These are phyloP conservation scores for Phaeoacremonium minimum DNA, from an alignment of 2,329 filamentous ascomycete species.

Conservation along the genomic window DNA sequence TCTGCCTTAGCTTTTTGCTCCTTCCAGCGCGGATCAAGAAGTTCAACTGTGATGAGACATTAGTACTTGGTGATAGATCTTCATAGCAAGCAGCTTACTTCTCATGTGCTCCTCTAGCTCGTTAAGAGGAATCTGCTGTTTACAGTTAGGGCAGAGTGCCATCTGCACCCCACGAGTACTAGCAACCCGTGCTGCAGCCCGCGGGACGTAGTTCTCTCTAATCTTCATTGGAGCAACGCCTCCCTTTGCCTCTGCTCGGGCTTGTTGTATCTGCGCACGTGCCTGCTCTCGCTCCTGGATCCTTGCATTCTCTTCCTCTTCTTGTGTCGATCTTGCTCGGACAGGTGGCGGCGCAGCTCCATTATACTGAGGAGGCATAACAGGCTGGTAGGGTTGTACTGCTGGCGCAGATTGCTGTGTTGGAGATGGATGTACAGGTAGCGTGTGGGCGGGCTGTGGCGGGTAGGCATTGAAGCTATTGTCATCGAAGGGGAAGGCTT, in stretches of 20 bases:
- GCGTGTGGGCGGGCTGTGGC: constrained; percentile 29
- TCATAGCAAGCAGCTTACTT: too few species aligned
- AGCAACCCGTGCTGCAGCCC: constrained; percentile 68
- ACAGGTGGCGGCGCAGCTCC: constrained; percentile 32
- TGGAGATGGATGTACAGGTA: constrained; percentile 39
- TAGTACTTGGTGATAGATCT: too few species aligned
- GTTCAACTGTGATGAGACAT: too few species aligned
- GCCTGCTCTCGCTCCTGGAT: constrained; percentile 61
- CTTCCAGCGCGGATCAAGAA: constrained; percentile 92
- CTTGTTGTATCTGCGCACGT: constrained; percentile 64
- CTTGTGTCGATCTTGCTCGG: constrained; percentile 34
- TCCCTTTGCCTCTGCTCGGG: constrained; percentile 72
- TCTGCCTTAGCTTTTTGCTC: constrained; percentile 91
- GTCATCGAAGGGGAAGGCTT: constrained; percentile 83
- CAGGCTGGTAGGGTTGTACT: constrained; percentile 23
- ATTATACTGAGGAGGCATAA: constrained; percentile 12
- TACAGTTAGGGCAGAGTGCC: constrained; percentile 87
- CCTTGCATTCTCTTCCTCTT: constrained; percentile 59
- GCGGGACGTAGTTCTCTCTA: constrained; percentile 86
- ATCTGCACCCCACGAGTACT: constrained; percentile 55
- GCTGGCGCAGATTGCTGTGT: constrained; percentile 24
- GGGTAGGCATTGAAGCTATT: constrained; percentile 50
- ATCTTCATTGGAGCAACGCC: constrained; percentile 76
- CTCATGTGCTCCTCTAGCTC: constrained; percentile 92
- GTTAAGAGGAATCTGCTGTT: constrained; percentile 79